Evolutionary conservation across 345 rosid genomes (phyloP), one percentile per base, ranked within the genome.

Genomic region (Turnera subulata): DNA sequence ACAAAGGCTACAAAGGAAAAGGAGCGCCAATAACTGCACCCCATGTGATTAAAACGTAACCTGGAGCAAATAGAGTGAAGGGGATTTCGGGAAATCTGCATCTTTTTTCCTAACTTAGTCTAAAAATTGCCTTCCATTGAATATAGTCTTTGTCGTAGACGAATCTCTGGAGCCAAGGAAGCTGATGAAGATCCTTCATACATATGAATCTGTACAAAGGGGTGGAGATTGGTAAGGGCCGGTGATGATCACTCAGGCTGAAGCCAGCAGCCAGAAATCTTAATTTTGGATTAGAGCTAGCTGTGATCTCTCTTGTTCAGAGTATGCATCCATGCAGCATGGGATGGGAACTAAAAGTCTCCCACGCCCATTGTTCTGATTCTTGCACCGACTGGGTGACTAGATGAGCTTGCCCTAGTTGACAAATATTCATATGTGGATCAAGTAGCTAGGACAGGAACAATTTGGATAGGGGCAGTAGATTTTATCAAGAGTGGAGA

Each of bases 101-200:
- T 29, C 50, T 63, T 66, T 58, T 64, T 58, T 18, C 62, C 65
- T 44, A 62, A 37, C 56, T 52, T 18, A 25, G 56, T 49, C 8
- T 29, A 29, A 3, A 53, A 26, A 53, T 38, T 6, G 17, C 45
- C 47, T 63, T 51, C 86, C 82, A 93, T 53, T 83, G 88, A 68
- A 74, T 64, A 56, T 72, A 84, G 56, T 89, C 96, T 61, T 93
- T 94, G 14, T 93, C 82, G 67, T 82, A 87, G 66, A 87, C 97
- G 51, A 93, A 93, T 65, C 97, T 87, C 81, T 89, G 96, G 6
- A 93, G 99, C 99, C 99, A 93, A 45, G 99, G 99, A 54, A 93
- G 91, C 65, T 86, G 97, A 67, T 77, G 96, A 60, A 93, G 86
- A 79, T 93, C 99, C 73, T 93, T 89, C 79, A 89, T 87, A 78